Base-by-base conservation (phyloP, 2,329 filamentous ascomycete genomes). In the Xylariales sp. region DNA sequence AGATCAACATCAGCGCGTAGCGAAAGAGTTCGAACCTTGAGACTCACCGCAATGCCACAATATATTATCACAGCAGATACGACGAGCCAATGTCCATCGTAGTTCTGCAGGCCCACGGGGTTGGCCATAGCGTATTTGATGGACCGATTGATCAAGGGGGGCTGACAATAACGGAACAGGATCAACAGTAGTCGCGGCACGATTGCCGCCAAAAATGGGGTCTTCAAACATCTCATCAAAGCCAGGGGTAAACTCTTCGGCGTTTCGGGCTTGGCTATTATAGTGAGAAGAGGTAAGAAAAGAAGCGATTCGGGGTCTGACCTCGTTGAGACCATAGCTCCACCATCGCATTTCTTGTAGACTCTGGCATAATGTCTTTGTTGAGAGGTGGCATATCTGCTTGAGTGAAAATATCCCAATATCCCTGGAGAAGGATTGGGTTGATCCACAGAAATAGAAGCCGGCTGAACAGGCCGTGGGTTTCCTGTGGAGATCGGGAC, bases 21-120 rank as follows among this genome's bases (percentile, higher is more conserved):
- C 7, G 15, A 11, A 14, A 32, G 24, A 8, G 24, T 16, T 10
- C 15, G 9, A 32, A 32, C 14, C 29, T 32, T 11, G 29, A 8
- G 32, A 3, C 38, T 32, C 27, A 40, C 38, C 10, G 38, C 38
- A 4, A 40, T 7, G 14, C 38, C 38, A 16, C 31, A 4, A 32
- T 40, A 40, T 9, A 40, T 32, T 4, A 32, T 16, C 16, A 40
- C 27, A 14, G 38, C 38, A 15, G 18, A 19, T n/a, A 39, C 8
- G n/a, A 40, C 18, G 8, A 40, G 3, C 38, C n/a, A 15, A 12
- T 21, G 24, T 27, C 38, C 38, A 4, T 14, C 7, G 29, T 7
- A 32, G 29, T 14, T 32, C 29, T 27, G 9, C 29, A 14, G 29
- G 10, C 8, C 7, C 15, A 8, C 10, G 15, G 8, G 10, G 29